These are phyloP conservation scores for Claviceps paspali DNA, from an alignment of 2,329 filamentous ascomycete genomes.

Conservation along the genomic window DNA sequence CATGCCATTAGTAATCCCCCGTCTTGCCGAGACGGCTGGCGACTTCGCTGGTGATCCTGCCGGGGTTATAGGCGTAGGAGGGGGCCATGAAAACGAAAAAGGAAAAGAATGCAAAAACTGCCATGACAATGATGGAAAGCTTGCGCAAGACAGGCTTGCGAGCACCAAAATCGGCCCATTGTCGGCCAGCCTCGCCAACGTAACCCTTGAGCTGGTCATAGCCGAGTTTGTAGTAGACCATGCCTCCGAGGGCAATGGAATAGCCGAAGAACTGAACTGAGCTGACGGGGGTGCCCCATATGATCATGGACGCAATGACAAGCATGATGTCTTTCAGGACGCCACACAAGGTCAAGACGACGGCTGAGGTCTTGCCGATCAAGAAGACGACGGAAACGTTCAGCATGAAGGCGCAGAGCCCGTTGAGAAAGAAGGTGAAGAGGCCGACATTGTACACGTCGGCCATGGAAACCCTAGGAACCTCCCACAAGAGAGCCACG, in stretches of 20 bases:
- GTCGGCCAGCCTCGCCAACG: slow-evolving; percentile 52
- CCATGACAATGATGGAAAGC: slow-evolving; percentile 51
- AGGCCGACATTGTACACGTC: slow-evolving; percentile 62
- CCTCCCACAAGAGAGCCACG: slow-evolving; percentile 58
- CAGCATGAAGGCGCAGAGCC: slow-evolving; percentile 61
- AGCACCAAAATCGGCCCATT: slow-evolving; percentile 76
- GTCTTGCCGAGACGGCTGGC: slow-evolving; percentile 33
- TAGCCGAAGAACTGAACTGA: slow-evolving; percentile 72
- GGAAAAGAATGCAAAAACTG: slow-evolving; percentile 50
- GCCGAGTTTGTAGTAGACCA: slow-evolving; percentile 73
- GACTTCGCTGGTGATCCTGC: slow-evolving; percentile 31
- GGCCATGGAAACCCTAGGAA: slow-evolving; percentile 51
- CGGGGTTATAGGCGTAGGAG: slow-evolving; percentile 39
- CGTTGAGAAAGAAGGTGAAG: slow-evolving; percentile 59
- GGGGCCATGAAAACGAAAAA: slow-evolving; percentile 55
- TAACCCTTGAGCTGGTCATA: slow-evolving; percentile 73
- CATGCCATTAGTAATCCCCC: slow-evolving; percentile 5
- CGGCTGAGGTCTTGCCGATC: slow-evolving; percentile 76
- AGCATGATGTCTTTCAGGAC: slow-evolving; percentile 81
- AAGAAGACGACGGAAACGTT: slow-evolving; percentile 79
- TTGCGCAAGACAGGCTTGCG: slow-evolving; percentile 65
- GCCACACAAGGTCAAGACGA: slow-evolving; percentile 74
- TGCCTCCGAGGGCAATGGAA: slow-evolving; percentile 61
- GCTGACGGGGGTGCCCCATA: slow-evolving; percentile 64
- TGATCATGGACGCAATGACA: slow-evolving; percentile 62